These are phyloP conservation scores for Inga leiocalycina DNA, from an alignment of 306 rosid genomes.

Conservation along the genomic window DNA sequence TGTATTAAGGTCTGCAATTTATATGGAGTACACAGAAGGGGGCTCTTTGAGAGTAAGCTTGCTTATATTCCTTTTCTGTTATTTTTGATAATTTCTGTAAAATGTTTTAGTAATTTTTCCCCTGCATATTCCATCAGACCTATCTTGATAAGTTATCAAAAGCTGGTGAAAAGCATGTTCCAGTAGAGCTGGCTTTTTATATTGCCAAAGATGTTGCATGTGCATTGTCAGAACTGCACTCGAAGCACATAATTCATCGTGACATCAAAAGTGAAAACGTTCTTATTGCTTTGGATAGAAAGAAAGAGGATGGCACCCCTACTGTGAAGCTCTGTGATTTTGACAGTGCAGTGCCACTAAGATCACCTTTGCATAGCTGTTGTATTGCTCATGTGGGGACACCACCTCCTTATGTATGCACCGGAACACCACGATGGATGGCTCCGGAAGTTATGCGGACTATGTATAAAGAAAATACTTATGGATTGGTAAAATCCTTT, in stretches of 20 bases:
- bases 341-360: constrained; percentile 92
- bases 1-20: constrained; percentile 73
- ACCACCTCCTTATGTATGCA: constrained; percentile 80
- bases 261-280: constrained; percentile 94
- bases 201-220: constrained; percentile 83
- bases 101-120: constrained; percentile 6
- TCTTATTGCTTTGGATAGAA: constrained; percentile 72
- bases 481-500: constrained; percentile 75
- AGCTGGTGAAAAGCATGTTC: constrained; percentile 74
- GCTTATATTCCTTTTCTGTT: constrained; percentile 20
- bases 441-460: constrained; percentile 95
- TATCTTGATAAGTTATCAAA: constrained; percentile 67
- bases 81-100: not conserved
- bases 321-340: constrained; percentile 95
- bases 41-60: constrained; percentile 84
- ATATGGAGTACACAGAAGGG: constrained; percentile 79
- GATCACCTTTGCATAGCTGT: constrained; percentile 78
- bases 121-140: constrained; percentile 48
- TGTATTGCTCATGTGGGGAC: constrained; percentile 85
- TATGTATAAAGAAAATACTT: constrained; percentile 58
- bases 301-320: constrained; percentile 73
- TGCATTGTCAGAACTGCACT: constrained; percentile 85
- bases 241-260: constrained; percentile 91
- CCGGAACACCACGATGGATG: constrained; percentile 99
- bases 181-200: constrained; percentile 65